Evolutionary conservation across 2,329 filamentous ascomycete species (phyloP).

Genomic region (Hypoxylon sp.): DNA sequence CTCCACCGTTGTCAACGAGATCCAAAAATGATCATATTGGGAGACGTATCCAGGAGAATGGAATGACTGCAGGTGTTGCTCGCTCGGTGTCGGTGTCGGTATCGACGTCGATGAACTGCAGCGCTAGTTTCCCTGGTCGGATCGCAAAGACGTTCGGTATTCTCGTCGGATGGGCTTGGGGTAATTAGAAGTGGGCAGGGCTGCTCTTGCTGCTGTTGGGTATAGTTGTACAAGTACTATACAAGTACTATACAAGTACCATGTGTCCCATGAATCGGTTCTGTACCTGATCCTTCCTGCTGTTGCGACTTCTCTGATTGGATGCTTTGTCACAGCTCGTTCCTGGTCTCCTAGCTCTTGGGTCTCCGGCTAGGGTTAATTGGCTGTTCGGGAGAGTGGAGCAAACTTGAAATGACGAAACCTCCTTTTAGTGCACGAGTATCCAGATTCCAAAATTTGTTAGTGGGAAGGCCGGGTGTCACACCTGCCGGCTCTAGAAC

Average conservation of each 20-base stretch:
- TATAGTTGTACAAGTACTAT: neutral
- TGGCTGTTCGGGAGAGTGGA: conserved; percentile 30
- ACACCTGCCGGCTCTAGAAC: conserved; percentile 38
- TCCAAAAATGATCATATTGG: conserved; percentile 26
- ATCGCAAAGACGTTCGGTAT: conserved; percentile 23
- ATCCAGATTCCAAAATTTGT: conserved; percentile 24
- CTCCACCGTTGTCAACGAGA: conserved; percentile 11
- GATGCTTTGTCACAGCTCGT: conserved; percentile 29
- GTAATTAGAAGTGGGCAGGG: conserved; percentile 20
- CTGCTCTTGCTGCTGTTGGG: neutral
- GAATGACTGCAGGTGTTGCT: neutral
- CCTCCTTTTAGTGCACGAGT: conserved; percentile 36
- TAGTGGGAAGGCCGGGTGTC: conserved; percentile 24
- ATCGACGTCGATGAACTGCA: conserved; percentile 17
- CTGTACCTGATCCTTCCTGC: conserved; percentile 25
- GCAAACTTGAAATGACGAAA: conserved; percentile 41
- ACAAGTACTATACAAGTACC: too few species aligned
- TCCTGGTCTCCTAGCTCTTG: conserved; percentile 22
- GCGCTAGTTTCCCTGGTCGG: conserved; percentile 3
- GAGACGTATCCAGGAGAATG: conserved; percentile 14
- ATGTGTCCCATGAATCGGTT: neutral
- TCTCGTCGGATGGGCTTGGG: conserved; percentile 26
- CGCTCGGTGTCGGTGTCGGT: conserved; percentile 7
- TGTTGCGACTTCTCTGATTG: conserved; percentile 28
- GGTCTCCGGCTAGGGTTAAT: conserved; percentile 16